Percentiles rank a stretch among this genome's conserved stretches.
These are phyloP conservation scores for Hypoxylon sp. DNA, from an alignment of 2,329 filamentous ascomycete genomes.

Conservation along the genomic window DNA sequence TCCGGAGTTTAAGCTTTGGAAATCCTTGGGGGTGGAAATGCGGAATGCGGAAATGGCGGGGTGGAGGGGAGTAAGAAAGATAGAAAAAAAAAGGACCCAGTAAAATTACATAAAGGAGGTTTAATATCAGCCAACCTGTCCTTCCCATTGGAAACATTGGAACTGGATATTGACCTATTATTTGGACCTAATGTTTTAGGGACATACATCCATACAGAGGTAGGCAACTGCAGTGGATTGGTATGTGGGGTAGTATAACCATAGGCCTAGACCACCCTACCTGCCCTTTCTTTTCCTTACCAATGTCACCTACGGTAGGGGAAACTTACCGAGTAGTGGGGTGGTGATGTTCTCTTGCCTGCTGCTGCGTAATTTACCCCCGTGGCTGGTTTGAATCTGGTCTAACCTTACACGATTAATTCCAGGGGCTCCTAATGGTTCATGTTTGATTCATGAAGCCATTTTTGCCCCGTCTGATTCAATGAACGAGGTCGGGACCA, in stretches of 20 bases:
- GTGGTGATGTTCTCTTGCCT: too few relatives aligned
- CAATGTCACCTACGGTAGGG: not conserved
- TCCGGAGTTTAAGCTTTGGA: slow-evolving; percentile 8
- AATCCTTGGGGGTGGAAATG: slow-evolving; percentile 11
- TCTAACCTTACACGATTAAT: not conserved
- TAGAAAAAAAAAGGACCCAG: not conserved
- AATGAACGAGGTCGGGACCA: not conserved
- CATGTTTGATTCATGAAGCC: not conserved
- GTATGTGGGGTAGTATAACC: slow-evolving; percentile 7
- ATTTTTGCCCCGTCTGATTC: not conserved
- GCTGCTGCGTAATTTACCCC: too few relatives aligned
- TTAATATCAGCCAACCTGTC: slow-evolving; percentile 15
- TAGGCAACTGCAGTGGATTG: too few relatives aligned
- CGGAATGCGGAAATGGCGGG: slow-evolving; percentile 21
- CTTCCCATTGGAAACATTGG: slow-evolving; percentile 21
- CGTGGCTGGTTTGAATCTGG: too few relatives aligned
- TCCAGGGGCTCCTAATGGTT: not conserved
- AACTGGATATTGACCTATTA: too few relatives aligned
- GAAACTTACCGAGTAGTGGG: too few relatives aligned
- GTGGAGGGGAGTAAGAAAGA: slow-evolving; percentile 9
- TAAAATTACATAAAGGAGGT: slow-evolving; percentile 14
- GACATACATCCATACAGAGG: not conserved
- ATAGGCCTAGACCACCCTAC: slow-evolving; percentile 6
- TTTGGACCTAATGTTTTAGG: not conserved
- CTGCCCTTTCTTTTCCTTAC: slow-evolving; percentile 7